These are phyloP conservation scores for Saccharomycopsis sp. DNA, from an alignment of 805 yeast species.

Conservation along the genomic window DNA sequence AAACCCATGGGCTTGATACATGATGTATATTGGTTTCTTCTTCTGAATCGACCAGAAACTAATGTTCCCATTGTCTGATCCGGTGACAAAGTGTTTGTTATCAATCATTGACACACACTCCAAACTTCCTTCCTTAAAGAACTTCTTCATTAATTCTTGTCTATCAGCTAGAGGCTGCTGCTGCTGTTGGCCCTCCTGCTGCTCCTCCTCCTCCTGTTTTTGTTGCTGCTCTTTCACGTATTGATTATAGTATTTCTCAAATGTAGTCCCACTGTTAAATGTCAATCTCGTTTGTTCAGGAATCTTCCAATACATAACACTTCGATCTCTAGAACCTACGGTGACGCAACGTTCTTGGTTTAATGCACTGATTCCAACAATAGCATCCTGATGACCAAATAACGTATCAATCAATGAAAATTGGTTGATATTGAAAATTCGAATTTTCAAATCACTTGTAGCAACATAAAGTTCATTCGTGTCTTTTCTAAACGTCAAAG, in stretches of 20 bases:
- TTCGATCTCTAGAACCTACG: conserved; percentile 91
- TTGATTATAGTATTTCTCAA: conserved; percentile 30
- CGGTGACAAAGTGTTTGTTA: conserved; percentile 88
- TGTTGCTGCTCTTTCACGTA: conserved; percentile 31
- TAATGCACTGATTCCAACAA: conserved; percentile 74
- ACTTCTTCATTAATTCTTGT: conserved; percentile 32
- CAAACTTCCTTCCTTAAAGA: conserved; percentile 75
- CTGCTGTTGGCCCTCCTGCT: conserved; percentile 25
- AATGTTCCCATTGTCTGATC: conserved; percentile 88
- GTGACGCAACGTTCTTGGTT: conserved; percentile 88
- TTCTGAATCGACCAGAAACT: conserved; percentile 86
- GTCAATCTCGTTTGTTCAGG: conserved; percentile 92
- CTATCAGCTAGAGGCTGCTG: conserved; percentile 25
- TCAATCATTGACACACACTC: conserved; percentile 89
- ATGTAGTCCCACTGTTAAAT: conserved; percentile 68
- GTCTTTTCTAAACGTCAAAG: conserved; percentile 60
- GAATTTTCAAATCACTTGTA: conserved; percentile 84
- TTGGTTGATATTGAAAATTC: conserved; percentile 82
- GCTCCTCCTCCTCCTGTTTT: conserved; percentile 25
- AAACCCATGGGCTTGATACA: conserved; percentile 73
- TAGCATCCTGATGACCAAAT: conserved; percentile 93
- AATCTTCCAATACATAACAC: conserved; percentile 95
- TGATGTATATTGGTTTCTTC: conserved; percentile 74
- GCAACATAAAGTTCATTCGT: conserved; percentile 86
- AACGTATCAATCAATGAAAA: conserved; percentile 83